A percentile compares a stretch with the other conserved stretches of the same genome.
Conservation (phyloP, 1,139 yeast genomes). For the Zhuliangozyma parablackwelliae region DNA sequence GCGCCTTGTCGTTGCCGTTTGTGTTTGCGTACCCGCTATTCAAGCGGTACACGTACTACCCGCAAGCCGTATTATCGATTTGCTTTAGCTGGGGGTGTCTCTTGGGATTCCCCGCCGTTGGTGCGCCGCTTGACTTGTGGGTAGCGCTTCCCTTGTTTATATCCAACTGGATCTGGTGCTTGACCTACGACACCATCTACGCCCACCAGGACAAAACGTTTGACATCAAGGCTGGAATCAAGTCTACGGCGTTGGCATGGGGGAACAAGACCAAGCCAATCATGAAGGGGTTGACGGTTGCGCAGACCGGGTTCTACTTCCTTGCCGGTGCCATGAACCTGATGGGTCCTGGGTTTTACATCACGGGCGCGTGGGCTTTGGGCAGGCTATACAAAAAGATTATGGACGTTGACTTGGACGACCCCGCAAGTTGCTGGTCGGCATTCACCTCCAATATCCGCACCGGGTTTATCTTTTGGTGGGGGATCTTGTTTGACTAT, state of each 20-base stretch:
- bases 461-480: conserved; percentile 76
- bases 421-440: conserved; percentile 78
- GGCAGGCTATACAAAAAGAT: conserved; percentile 66
- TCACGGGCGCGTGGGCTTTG: conserved; percentile 65
- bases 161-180: conserved; percentile 85
- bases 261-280: conserved; percentile 71
- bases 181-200: conserved; percentile 92
- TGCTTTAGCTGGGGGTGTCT: conserved; percentile 96
- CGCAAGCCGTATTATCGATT: conserved; percentile 76
- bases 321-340: conserved; percentile 78
- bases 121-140: conserved; percentile 67
- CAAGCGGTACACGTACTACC: conserved; percentile 91
- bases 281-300: conserved; percentile 55
- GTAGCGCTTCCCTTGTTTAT: conserved; percentile 77
- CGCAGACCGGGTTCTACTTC: conserved; percentile 61
- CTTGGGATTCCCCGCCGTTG: conserved; percentile 91
- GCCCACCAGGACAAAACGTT: conserved; percentile 95
- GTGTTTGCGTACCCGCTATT: conserved; percentile 88
- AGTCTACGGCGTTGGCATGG: conserved; percentile 94
- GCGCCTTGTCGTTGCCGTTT: conserved; percentile 74
- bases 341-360: conserved; percentile 80
- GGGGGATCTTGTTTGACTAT: conserved; percentile 77
- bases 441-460: conserved; percentile 72
- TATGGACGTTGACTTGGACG: conserved; percentile 66
- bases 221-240: conserved; percentile 85